These are phyloP conservation scores for Pseudoscleropodium purum DNA, from an alignment of 225 moss, liverwort and hornwort genomes.

Conservation along the genomic window DNA sequence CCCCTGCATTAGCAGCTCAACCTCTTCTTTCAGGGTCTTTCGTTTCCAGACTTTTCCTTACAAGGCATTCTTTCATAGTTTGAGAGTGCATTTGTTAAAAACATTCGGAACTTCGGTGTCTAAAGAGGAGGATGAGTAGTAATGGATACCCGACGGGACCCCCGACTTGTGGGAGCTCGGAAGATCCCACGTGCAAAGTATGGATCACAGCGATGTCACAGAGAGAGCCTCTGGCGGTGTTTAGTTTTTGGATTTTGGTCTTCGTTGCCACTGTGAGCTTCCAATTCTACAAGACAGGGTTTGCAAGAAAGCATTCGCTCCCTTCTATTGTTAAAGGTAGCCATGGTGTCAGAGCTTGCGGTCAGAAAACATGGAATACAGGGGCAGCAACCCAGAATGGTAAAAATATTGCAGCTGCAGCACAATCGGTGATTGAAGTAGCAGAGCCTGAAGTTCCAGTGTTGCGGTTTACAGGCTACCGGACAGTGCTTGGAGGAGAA, in stretches of 20 bases:
- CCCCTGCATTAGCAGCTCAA: not conserved
- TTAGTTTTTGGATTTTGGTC: conserved; percentile 49
- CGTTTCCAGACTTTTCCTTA: not conserved
- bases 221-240: conserved; percentile 31
- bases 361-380: not conserved
- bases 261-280: conserved; percentile 14
- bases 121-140: conserved; percentile 2
- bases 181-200: conserved; percentile 47
- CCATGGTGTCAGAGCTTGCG: not conserved
- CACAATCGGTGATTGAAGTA: conserved; percentile 22
- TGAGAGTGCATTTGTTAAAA: not conserved
- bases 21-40: not conserved
- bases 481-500: conserved; percentile 26
- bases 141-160: conserved; percentile 46
- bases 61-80: not conserved
- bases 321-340: not conserved
- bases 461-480: conserved; percentile 51
- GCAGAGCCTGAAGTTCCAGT: not conserved
- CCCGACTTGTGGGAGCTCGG: conserved; percentile 33
- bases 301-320: conserved; percentile 2
- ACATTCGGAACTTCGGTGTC: not conserved
- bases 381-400: not conserved
- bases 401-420: not conserved
- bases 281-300: conserved; percentile 18
- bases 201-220: conserved; percentile 37